Evolutionary conservation across 768 basidiomycete genomes (phyloP).

Genomic region (Hemileccinum impolitum): DNA sequence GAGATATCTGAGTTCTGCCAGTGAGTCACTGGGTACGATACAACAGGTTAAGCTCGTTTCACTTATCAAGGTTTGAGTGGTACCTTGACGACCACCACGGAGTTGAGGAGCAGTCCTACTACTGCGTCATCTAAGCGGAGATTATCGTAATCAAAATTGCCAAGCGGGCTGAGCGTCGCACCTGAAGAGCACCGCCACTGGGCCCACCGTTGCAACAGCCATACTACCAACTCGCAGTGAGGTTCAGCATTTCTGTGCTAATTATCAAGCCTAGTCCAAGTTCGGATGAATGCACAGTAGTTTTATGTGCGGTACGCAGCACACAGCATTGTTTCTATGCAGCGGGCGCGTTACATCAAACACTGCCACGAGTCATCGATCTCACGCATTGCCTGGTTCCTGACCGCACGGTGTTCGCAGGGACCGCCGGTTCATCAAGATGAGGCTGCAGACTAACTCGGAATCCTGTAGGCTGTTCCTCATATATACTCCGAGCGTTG

Average conservation of each 20-base stretch:
- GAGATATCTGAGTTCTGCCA: too few relatives aligned
- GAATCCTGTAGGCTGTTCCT: slow-evolving; percentile 10
- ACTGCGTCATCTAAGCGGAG: too few relatives aligned
- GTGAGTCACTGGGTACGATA: too few relatives aligned
- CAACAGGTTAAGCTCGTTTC: too few relatives aligned
- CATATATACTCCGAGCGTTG: slow-evolving; percentile 18
- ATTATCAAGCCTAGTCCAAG: not conserved
- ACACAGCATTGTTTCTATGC: slow-evolving; percentile 5
- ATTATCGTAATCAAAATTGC: too few relatives aligned
- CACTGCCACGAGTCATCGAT: slow-evolving; percentile 9
- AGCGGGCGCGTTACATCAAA: slow-evolving; percentile 4
- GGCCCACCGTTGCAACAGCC: too few relatives aligned
- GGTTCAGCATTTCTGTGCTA: not conserved
- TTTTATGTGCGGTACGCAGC: not conserved
- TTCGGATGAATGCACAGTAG: not conserved
- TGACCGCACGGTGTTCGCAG: slow-evolving; percentile 1
- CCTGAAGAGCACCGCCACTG: not conserved
- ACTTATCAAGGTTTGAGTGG: too few relatives aligned
- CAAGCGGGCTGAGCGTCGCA: too few relatives aligned
- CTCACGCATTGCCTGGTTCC: slow-evolving; percentile 18
- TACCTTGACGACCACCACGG: not conserved
- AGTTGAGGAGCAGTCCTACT: too few relatives aligned
- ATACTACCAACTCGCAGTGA: too few relatives aligned
- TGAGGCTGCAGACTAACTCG: not conserved
- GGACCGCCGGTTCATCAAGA: slow-evolving; percentile 6